Evolutionary conservation across 176 grass and related monocot genomes (phyloP), one percentile per base, ranked within the genome.

Genomic region (Aegilops bicornis): DNA sequence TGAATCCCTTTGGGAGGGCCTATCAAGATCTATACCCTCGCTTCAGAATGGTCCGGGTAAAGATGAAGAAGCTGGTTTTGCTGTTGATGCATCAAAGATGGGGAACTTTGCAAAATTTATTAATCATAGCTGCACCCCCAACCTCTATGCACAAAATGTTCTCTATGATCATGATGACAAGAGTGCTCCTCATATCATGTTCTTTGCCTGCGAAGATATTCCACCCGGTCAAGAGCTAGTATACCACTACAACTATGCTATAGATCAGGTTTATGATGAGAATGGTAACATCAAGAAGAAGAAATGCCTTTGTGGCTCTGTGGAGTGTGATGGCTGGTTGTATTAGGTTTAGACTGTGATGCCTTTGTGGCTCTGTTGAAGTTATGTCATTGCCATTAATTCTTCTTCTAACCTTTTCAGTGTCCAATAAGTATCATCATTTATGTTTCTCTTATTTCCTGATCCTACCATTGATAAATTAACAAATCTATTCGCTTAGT

Each of bases 211-310:
- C 33, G 94, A 95, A 33, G 50, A 95, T 91, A 95, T 95, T 85
- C 84, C 62, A 35, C 79, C 94, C 13, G 22, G 83, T 78, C 79
- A 91, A 70, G 94, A 95, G 78, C 84, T 95, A 35, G 54, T 84
- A 2, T 95, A 95, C 84, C 91, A 95, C 78, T 95, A 95, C 81
- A 95, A 95, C 65, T 95, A 95, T 85, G 74, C 81, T 42, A 87
- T 93, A 71, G 94, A 91, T 87, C 89, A 93, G 82, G 94, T 95
- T 72, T 36, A 95, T 89, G 94, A 95, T 79, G 76, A 80, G 43
- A 80, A 88, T 72, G 94, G 94, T 75, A 95, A 95, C 87, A 90
- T 95, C 69, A 95, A 93, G 91, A 95, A 91, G 61, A 91, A 91
- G 83, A 85, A 93, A 67, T 95, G 94, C 77, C 90, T 86, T 79